These are phyloP conservation scores for Ophiostoma sp. DNA, from an alignment of 2,329 filamentous ascomycete species.

Conservation along the genomic window DNA sequence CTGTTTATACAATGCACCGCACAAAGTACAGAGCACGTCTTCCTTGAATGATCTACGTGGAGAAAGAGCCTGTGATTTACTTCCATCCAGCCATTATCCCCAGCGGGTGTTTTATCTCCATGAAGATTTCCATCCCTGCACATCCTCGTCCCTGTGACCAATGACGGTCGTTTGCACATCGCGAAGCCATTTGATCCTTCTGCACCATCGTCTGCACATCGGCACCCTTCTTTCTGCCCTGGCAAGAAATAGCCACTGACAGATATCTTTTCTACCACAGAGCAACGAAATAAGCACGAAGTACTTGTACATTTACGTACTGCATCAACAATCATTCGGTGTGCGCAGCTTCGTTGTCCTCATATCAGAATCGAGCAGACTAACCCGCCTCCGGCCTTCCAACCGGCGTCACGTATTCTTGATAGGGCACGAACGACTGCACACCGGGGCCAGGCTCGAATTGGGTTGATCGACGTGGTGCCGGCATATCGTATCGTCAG, in stretches of 20 bases:
- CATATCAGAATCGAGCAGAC: not conserved
- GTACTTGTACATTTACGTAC: not conserved
- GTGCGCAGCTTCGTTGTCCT: not conserved
- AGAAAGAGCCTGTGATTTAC: not conserved
- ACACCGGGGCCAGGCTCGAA: not conserved
- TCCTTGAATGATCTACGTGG: not conserved
- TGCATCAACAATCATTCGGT: not conserved
- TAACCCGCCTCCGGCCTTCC: not conserved
- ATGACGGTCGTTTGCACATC: not conserved
- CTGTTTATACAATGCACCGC: not conserved
- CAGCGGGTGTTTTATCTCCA: not conserved
- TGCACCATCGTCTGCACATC: not conserved
- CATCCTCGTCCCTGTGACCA: not conserved
- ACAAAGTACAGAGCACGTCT: not conserved
- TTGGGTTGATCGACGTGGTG: constrained; percentile 12
- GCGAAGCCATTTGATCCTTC: not conserved
- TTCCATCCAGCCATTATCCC: not conserved
- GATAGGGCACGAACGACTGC: not conserved
- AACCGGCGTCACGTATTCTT: not conserved
- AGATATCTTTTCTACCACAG: not conserved
- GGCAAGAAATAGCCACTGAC: not conserved
- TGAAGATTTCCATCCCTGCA: not conserved
- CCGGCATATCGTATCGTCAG: constrained; percentile 7
- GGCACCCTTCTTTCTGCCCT: not conserved
- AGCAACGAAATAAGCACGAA: not conserved